Evolutionary conservation across 176 grass and related monocot species (phyloP), one percentile per base, ranked within the genome.

Genomic region (Cenchrus purpureus): DNA sequence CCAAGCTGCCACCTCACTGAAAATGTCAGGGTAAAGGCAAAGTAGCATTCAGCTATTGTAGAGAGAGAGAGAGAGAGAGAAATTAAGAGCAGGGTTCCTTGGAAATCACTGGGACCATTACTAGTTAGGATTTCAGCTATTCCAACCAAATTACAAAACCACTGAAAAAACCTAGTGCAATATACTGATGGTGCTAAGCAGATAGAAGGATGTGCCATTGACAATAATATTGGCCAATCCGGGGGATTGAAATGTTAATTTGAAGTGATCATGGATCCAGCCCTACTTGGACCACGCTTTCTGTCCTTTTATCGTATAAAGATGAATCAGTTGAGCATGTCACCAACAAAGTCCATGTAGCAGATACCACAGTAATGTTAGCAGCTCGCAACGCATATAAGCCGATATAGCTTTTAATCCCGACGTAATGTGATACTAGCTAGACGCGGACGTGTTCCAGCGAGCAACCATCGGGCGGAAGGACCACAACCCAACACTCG

Each of bases 261-360:
- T 49, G 10, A 68, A 66, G 51, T 44, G 45, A 79, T 20, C 50
- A 79, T 51, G 51, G 5, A 62, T 61, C 42, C 68, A 42, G 1
- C 20, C 58, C 73, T 49, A 79, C 84, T 74, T 79, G 84, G 68
- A 79, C 84, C 74, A 79, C 79, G 29, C 63, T 34, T 79, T 51
- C 61, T 56, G 16, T 86, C 65, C n/a, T 48, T 65, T 68, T 45
- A 67, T 81, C 31, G 31, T 12, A 84, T 25, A 83, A 25, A 83
- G 66, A 46, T 50, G 43, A 82, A 61, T 48, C 40, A 60, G 52
- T 66, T 25, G 12, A 82, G 60, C 17, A 31, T 71, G 28, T n/a
- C 13, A 85, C 12, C 29, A 78, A 67, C 79, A 13, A 78, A 67
- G 84, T 54, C 37, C 28, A 42, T 25, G 44, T 40, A 66, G 31